Conservation (phyloP, 2,329 filamentous ascomycete species). For the Shiraia sp. region DNA sequence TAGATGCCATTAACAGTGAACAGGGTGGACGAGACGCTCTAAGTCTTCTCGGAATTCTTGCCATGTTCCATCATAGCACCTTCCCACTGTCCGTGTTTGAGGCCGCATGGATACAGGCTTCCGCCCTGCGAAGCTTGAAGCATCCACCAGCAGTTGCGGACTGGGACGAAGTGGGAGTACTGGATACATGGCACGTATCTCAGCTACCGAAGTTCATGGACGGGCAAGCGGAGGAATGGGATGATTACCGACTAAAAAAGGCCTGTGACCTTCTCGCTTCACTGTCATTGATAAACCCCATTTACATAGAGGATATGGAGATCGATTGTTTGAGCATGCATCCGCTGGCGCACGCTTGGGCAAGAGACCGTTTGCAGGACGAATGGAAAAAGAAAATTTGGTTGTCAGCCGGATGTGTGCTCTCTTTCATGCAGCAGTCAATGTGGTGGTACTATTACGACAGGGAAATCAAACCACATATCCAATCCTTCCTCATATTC, state of each 20-base stretch:
- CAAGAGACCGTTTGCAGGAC: conserved; percentile 29
- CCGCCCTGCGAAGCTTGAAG: too few species aligned
- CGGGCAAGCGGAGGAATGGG: conserved; percentile 25
- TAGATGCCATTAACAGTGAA: conserved; percentile 20
- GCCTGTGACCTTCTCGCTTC: conserved; percentile 31
- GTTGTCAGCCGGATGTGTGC: conserved; percentile 19
- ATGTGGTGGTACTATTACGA: conserved; percentile 6
- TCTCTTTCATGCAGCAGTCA: conserved; percentile 6
- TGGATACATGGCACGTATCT: conserved; percentile 6
- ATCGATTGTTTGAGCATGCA: conserved; percentile 37
- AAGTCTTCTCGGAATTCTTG: conserved; percentile 32
- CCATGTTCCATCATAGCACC: conserved; percentile 26
- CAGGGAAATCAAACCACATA: conserved; percentile 11
- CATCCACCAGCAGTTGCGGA: too few species aligned
- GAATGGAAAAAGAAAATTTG: conserved; percentile 21
- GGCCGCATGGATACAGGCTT: conserved; percentile 23
- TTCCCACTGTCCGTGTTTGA: conserved; percentile 38
- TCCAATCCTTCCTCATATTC: conserved; percentile 13
- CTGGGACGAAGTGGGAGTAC: conserved; percentile 6
- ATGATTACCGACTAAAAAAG: conserved; percentile 23
- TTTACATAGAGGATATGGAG: conserved; percentile 1
- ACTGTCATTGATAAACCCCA: conserved; percentile 30
- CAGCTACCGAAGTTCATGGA: conserved; percentile 16
- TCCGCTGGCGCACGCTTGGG: conserved; percentile 43
- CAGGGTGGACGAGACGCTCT: conserved; percentile 28